Evolutionary conservation across 176 grass and related monocot species (phyloP), one percentile per base, ranked within the genome.

Genomic region (Raddia distichophylla): DNA sequence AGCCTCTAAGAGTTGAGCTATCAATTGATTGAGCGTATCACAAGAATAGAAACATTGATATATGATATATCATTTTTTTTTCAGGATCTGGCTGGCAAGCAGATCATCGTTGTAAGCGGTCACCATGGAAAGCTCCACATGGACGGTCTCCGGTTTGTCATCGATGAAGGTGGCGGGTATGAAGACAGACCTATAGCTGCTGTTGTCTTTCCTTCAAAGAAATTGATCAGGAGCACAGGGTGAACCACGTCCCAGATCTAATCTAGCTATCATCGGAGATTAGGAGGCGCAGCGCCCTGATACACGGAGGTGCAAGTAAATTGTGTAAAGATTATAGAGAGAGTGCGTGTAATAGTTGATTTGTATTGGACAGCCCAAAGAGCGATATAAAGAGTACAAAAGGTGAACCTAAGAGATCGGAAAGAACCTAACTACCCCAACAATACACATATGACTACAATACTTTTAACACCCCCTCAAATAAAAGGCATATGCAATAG

Each of bases 71-170:
- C 27, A 2, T 5, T 60, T 42, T 43, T 63, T 79, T 82, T 90
- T 19, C 90, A 95, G 89, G 93, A 90, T 76, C 62, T 93, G 61
- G 64, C 48, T 77, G 93, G 74, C 44, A 88, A 93, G 69, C 77
- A 86, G 73, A 99, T 62, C 17, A 71, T 90, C 9, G 19, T 99
- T 48, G 83, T 99, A 18, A 95, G 96, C n/a, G 91, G 93, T 12
- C 96, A 99, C 77, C 96, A 99, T 66, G 89, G 75, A 11, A 88
- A 95, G 60, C 89, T 99, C 34, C 93, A 93, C 84, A 74, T 98
- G 0, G 93, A 90, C 14, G 91, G 89, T 74, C 84, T 90, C 69
- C 59, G 91, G 15, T 98, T 93, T 32, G 72, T 95, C 68, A 93
- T 98, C 9, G 89, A 98, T n/a, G 92, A 95, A 89, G 69, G 88